Evolutionary conservation across 225 moss, liverwort and hornwort genomes (phyloP), one percentile per base, ranked within the genome.

Genomic region (Pleurozium schreberi): DNA sequence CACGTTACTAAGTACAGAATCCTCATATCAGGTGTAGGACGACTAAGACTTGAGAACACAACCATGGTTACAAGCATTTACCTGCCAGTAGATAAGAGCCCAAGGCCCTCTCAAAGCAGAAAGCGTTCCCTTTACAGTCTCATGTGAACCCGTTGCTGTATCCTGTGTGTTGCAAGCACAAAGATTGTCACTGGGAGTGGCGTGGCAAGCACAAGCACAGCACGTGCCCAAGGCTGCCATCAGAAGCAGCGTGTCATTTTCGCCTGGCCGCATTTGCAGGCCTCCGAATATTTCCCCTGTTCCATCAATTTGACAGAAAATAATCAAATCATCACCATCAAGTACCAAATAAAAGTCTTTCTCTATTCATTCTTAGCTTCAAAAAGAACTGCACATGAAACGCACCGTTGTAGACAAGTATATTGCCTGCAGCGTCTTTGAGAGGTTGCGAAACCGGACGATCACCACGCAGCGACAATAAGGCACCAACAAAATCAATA

Each of bases 41-140:
- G 68, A 61, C 33, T 67, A 80, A 71, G 45, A 74, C 81, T 23
- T 70, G 10, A 33, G 30, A 60, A 80, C 55, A 73, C 26, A 70
- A 87, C 55, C 28, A 85, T 28, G 43, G 76, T 47, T 47, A 58
- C 58, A 76, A 74, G 42, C 71, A 80, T 73, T 70, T 69, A 98
- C 99, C 96, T 99, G 99, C 99, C 99, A 97, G 83, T 95, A 99
- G 45, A 96, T 92, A 75, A 99, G 91, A 85, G 99, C 97, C 99
- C 99, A 99, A 43, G 97, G 99, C 36, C 99, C 99, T 91, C 97
- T 95, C 63, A 99, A 78, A 53, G 90, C 84, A 73, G 97, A 99
- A 70, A 99, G 93, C 10, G 91, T 75, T 61, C 93, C 85, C 86
- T 92, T 94, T 36, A 99, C 93, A 86, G 92, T 95, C 85, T 88